Conservation (phyloP, 2,329 filamentous ascomycete species). For the Chalara sp. region DNA sequence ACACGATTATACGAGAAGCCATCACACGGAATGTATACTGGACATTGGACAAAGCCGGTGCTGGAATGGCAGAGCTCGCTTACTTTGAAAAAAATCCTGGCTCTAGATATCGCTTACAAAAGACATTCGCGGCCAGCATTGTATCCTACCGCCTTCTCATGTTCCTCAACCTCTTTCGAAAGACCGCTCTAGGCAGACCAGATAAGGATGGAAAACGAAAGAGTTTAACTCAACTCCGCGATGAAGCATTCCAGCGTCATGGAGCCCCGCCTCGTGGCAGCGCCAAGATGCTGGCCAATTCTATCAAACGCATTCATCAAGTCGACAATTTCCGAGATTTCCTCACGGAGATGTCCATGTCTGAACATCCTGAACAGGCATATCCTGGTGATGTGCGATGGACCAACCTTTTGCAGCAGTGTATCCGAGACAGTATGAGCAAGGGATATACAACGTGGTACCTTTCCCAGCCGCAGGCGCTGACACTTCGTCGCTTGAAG, state of each 20-base stretch:
- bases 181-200: conserved; percentile 32
- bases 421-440: conserved; percentile 27
- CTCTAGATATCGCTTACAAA: conserved; percentile 38
- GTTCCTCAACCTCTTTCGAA: conserved; percentile 44
- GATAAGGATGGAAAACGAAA: conserved; percentile 15
- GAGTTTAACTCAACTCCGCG: conserved; percentile 32
- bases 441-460: conserved; percentile 28
- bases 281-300: conserved; percentile 33
- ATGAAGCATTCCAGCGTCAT: conserved; percentile 39
- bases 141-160: conserved; percentile 45
- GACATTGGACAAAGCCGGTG: conserved; percentile 34
- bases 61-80: conserved; percentile 35
- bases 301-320: conserved; percentile 36
- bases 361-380: conserved; percentile 14
- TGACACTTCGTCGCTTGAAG: conserved; percentile 16
- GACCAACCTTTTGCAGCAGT: conserved; percentile 28
- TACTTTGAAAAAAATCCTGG: conserved; percentile 36
- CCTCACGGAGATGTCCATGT: conserved; percentile 36
- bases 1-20: conserved; percentile 39
- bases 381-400: conserved; percentile 19
- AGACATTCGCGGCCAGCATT: conserved; percentile 38
- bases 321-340: conserved; percentile 37
- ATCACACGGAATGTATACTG: conserved; percentile 45
- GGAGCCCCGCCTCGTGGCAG: conserved; percentile 37
- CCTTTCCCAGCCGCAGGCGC: conserved; percentile 13